Base-by-base conservation (phyloP, 1,284 basidiomycete species). In the Ceratobasidium sp. region DNA sequence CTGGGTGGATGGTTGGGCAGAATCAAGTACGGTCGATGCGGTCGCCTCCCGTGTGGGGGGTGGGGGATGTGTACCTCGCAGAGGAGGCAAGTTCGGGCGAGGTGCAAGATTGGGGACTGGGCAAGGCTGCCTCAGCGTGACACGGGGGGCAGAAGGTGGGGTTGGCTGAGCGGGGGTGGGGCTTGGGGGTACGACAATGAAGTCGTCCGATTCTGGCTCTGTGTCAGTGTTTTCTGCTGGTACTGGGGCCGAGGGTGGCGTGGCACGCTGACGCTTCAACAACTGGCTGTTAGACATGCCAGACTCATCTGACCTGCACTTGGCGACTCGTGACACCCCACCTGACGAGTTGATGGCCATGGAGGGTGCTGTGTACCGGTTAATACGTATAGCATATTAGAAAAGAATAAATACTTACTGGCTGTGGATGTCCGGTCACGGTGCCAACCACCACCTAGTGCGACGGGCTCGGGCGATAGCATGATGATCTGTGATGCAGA, bases 361-460 rank as follows among this genome's bases (percentile, higher is more conserved):
- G 46, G 46, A 5, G 46, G 46, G 46, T 14, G 21, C 21, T 21
- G 46, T 14, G 21, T 16, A 14, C 21, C n/a, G 8, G 49, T 51
- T 51, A 18, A 25, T 51, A 23, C 8, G n/a, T 7, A 8, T 51
- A 18, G 11, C 9, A 51, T 3, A 23, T 3, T 8, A 23, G 25
- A 51, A 7, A 51, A 21, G 16, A 23, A 21, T 3, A 33, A 51
- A 21, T n/a, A 51, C 49, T 2, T 21, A 51, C 49, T n/a, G 8
- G n/a, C 11, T n/a, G n/a, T n/a, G 8, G 49, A 21, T 3, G 8
- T 3, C 21, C 21, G n/a, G n/a, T 51, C 49, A 25, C 49, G 54
- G 28, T 58, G 54, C 60, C 60, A 62, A 33, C 60, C 60, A 5
- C 60, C 60, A n/a, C 60, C 60, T 62, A 62, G 40, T 14, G n/a